Conservation (phyloP, 1,139 yeast species). For the Suhomyces guaymorum region DNA sequence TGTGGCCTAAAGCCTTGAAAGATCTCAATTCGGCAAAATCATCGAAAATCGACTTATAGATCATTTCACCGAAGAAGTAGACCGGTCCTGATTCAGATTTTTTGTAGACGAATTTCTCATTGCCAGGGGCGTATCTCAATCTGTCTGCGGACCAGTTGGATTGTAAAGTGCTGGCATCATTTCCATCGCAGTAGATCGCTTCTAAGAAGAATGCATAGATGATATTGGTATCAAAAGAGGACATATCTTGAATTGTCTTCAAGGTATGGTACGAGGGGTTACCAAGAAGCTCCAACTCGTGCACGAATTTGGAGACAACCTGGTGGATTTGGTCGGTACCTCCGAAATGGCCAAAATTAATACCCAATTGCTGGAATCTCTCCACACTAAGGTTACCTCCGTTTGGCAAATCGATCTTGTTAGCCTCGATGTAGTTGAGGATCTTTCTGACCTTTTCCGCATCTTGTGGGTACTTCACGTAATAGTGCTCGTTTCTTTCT, state of each 20-base stretch:
- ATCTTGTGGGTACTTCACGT: conserved; percentile 51
- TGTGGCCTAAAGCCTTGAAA: conserved; percentile 42
- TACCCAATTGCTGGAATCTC: conserved; percentile 55
- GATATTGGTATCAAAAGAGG: conserved; percentile 54
- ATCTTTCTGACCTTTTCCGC: conserved; percentile 37
- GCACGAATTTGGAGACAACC: conserved; percentile 38
- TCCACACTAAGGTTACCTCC: conserved; percentile 52
- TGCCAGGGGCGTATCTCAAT: conserved; percentile 29
- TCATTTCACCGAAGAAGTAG: conserved; percentile 63
- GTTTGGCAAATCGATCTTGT: conserved; percentile 42
- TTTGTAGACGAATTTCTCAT: conserved; percentile 27
- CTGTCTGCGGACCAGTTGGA: conserved; percentile 53
- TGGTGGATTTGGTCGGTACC: conserved; percentile 51
- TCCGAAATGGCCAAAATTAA: conserved; percentile 50
- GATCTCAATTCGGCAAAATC: conserved; percentile 47
- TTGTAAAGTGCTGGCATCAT: conserved; percentile 12
- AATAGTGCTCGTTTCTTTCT: conserved; percentile 51
- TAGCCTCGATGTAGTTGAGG: conserved; percentile 31
- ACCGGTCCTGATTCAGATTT: conserved; percentile 24
- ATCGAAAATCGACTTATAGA: conserved; percentile 50
- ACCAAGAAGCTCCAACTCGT: conserved; percentile 37
- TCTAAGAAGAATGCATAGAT: conserved; percentile 59
- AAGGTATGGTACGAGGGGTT: conserved; percentile 40
- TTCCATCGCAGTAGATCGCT: conserved; percentile 53
- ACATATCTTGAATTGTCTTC: conserved; percentile 27